Base-by-base conservation (phyloP, 345 rosid genomes). In the Arabidopsis arenosa region DNA sequence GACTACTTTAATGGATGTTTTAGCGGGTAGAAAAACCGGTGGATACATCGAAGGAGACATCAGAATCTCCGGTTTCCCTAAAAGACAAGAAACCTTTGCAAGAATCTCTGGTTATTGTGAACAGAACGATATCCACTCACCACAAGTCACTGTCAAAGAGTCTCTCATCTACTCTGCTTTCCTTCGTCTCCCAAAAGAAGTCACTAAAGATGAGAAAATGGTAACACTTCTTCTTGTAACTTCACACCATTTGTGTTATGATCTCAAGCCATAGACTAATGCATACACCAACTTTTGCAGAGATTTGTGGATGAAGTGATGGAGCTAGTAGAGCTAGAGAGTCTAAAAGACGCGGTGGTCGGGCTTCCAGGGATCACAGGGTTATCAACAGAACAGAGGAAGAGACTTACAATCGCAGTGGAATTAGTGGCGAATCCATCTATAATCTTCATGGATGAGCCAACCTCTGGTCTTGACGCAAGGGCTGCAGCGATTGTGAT, bases 1-100 rank as follows among this genome's bases (percentile, higher is more conserved):
- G 87, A 94, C 97, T 0, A 92, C 97, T 6, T 69, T 94, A 83
- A 92, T 94, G 98, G 98, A 94, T 85, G 97, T 92, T 84, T 80
- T 94, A 53, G 95, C 96, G 0, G 98, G 98, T 73, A 78, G 98
- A 73, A 94, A 94, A 74, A 92, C 97, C 0, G 93, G 94, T 60
- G 96, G 98, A 70, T 93, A 91, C 70, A 76, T 93, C 1, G 96
- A 93, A 52, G 98, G 98, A 7, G 97, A 90, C 43, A 78, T 92
- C 37, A 84, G 85, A 84, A 92, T 94, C 74, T 92, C 95, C 0
- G 97, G 98, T 39, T 94, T 78, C 69, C 87, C 88, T 13, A 90
- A 92, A 86, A 86, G 82, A 37, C 98, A 92, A 83, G 90, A 89
- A 81, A 91, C 97, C 3, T 93, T 93, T 81, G 98, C 98, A 17